phyloP scores from a whole-genome alignment of 73 alveolate species.

The Uronychia binucleata region DNA sequence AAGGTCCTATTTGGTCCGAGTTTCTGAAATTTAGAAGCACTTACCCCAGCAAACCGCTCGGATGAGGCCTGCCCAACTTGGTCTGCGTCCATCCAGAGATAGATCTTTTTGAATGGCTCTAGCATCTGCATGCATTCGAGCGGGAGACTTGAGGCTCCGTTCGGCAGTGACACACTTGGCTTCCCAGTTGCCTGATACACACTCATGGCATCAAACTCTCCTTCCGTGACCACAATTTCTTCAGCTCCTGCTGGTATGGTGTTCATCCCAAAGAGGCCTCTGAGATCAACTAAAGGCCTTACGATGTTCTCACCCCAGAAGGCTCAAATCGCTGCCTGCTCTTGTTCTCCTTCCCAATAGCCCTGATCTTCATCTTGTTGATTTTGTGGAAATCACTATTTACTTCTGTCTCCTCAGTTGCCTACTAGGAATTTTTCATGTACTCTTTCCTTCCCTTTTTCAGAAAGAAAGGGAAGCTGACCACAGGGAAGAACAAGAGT shows the following conservation, averaged over 20 bases:
- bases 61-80: conserved; percentile 71
- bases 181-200: conserved; percentile 83
- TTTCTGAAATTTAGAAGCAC: conserved; percentile 18
- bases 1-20: conserved; percentile 67
- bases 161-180: conserved; percentile 87
- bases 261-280: conserved; percentile 87
- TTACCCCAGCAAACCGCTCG: conserved; percentile 61
- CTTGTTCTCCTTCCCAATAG: conserved; percentile 60
- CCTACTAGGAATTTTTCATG: conserved; percentile 26
- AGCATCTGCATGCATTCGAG: conserved; percentile 77
- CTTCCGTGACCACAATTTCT: conserved; percentile 87
- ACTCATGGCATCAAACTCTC: conserved; percentile 96
- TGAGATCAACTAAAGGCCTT: conserved; percentile 17
- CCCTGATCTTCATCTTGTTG: conserved; percentile 65
- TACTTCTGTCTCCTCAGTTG: conserved; percentile 28
- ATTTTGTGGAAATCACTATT: conserved; percentile 54
- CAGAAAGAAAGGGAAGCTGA: conserved; percentile 61
- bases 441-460: conserved; percentile 40
- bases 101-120: conserved; percentile 74
- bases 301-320: conserved; percentile 41
- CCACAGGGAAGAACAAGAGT: conserved; percentile 41
- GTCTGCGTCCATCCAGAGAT: conserved; percentile 86
- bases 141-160: conserved; percentile 89
- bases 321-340: conserved; percentile 49
- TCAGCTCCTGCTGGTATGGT: conserved; percentile 64